These are phyloP conservation scores for Kodamaea arcana DNA, from an alignment of 1,139 yeast species.

Conservation along the genomic window DNA sequence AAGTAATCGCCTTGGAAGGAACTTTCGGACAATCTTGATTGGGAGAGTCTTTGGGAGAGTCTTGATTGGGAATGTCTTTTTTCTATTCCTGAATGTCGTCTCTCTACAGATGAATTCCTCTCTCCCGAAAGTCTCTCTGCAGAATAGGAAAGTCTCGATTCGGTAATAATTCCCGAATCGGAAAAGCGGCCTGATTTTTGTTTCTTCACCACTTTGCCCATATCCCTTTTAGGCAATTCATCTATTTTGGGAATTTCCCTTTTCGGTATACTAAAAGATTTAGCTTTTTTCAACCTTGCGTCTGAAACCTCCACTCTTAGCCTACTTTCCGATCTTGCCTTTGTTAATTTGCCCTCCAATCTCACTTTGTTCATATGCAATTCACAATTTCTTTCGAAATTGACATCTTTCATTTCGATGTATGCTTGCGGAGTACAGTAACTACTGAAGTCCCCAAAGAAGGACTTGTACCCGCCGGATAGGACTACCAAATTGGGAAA, in stretches of 20 bases:
- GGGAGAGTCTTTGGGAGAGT: too few relatives aligned
- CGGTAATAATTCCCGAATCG: too few relatives aligned
- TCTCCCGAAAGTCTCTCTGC: too few relatives aligned
- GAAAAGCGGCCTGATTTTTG: too few relatives aligned
- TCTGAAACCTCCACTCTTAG: conserved; percentile 56
- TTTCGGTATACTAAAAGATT: conserved; percentile 7
- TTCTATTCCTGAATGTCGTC: too few relatives aligned
- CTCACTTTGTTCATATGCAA: conserved; percentile 68
- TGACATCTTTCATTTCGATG: conserved; percentile 81
- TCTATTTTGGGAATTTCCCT: too few relatives aligned
- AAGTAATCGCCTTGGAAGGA: too few relatives aligned
- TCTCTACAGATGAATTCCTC: too few relatives aligned
- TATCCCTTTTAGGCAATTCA: too few relatives aligned
- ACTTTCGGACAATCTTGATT: too few relatives aligned
- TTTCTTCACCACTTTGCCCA: conserved; percentile 32
- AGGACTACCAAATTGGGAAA: conserved; percentile 87
- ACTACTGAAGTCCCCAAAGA: conserved; percentile 52
- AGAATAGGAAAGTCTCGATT: too few relatives aligned
- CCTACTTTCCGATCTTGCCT: conserved; percentile 20
- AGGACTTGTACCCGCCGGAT: conserved; percentile 86
- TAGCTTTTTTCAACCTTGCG: conserved; percentile 42
- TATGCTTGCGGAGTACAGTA: conserved; percentile 75
- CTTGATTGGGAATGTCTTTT: too few relatives aligned
- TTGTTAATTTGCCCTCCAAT: conserved; percentile 48
- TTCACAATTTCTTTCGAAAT: conserved; percentile 65